These are phyloP conservation scores for Golubevia sp. DNA, from an alignment of 1,284 basidiomycete species.

Conservation along the genomic window DNA sequence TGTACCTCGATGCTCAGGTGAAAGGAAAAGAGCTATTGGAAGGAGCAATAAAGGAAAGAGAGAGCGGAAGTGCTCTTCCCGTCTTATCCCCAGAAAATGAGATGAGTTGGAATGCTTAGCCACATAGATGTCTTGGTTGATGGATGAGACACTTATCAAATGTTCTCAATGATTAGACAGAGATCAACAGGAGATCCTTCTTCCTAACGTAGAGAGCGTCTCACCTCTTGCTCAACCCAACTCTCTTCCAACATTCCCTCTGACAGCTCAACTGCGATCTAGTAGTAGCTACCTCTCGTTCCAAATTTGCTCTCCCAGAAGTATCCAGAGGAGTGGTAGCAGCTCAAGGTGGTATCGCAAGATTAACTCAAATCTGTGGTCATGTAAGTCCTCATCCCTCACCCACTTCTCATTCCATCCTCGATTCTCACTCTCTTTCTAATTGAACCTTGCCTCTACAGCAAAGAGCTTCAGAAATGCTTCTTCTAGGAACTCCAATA, in stretches of 20 bases:
- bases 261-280: slow-evolving; percentile 44
- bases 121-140: no score
- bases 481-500: slow-evolving; percentile 36
- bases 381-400: slow-evolving; percentile 22
- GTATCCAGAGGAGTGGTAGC: slow-evolving; percentile 43
- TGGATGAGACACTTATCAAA: no score
- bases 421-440: neutral
- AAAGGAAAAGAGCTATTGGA: no score
- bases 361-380: slow-evolving; percentile 35
- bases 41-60: no score
- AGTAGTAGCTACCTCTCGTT: slow-evolving; percentile 40
- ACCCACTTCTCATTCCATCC: neutral
- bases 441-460: slow-evolving; percentile 5
- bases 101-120: no score
- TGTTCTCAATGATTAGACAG: no score
- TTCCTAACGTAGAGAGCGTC: no score
- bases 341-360: slow-evolving; percentile 44
- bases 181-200: no score
- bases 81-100: no score
- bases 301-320: slow-evolving; percentile 43
- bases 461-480: slow-evolving; percentile 42
- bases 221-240: neutral
- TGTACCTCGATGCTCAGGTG: neutral
- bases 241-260: neutral
- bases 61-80: no score